Evolutionary conservation across 495 filamentous ascomycete species (phyloP).

Genomic region (Aspergillus mulundensis): DNA sequence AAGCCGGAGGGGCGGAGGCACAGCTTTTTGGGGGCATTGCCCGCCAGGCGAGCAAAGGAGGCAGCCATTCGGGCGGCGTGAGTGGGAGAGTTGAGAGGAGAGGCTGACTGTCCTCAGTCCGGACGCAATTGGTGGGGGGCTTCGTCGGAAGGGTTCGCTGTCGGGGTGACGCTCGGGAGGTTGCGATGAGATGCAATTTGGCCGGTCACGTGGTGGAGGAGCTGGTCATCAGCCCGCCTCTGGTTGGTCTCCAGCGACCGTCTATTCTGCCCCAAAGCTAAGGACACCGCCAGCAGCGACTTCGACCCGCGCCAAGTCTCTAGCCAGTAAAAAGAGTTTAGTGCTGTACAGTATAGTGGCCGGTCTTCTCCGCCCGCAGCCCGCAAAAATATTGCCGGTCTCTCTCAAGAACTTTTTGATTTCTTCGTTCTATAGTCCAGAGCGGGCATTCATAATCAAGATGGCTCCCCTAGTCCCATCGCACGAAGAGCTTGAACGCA

Average conservation of each 20-base stretch:
- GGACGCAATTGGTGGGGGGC: constrained; percentile 41
- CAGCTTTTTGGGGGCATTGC: constrained; percentile 62
- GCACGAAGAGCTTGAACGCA: constrained; percentile 46
- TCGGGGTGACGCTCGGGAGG: constrained; percentile 32
- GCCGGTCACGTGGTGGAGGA: constrained; percentile 37
- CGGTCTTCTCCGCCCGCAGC: constrained; percentile 26
- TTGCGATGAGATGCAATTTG: constrained; percentile 40
- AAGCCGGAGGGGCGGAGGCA: constrained; percentile 50
- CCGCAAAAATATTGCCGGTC: constrained; percentile 37
- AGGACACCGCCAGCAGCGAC: background rate
- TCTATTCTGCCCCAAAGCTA: constrained; percentile 21
- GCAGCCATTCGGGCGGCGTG: constrained; percentile 56
- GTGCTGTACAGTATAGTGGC: constrained; percentile 15
- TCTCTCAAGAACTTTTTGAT: constrained; percentile 35
- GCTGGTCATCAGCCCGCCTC: constrained; percentile 39
- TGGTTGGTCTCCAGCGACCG: constrained; percentile 31
- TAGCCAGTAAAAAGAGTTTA: background rate
- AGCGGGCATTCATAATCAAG: constrained; percentile 14
- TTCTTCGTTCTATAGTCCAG: constrained; percentile 17
- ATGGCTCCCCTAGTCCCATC: constrained; percentile 49
- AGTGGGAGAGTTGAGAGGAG: constrained; percentile 20
- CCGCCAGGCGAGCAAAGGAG: constrained; percentile 59
- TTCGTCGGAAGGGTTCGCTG: constrained; percentile 29
- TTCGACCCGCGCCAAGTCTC: background rate
- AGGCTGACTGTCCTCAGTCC: constrained; percentile 38